Base-by-base conservation (phyloP, 78 protist species). In the Dictyostelium purpureum region DNA sequence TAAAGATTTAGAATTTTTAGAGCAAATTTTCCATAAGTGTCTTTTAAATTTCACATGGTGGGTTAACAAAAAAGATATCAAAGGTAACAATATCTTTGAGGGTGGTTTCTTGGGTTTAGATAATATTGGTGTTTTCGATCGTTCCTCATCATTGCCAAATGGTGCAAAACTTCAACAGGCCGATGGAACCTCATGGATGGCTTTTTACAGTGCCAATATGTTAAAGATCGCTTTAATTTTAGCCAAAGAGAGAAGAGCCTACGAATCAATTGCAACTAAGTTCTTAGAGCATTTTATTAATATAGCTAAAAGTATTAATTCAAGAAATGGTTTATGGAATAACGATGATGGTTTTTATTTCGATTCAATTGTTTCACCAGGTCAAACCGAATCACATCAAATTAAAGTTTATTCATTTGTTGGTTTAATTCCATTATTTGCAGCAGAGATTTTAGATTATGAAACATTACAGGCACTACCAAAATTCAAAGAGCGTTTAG, bases 101-200 rank as follows among this genome's bases (percentile, higher is more conserved):
- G 93, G 95, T 43, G 97, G 96, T 28, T 59, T 82, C 79, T 33
- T 88, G 0, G 88, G 79, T 28, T 67, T 80, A 10, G 95, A 75
- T 74, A 96, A 96, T 70, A 94, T 94, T 31, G 80, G 95, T 38
- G 82, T 94, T 26, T 94, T 96, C 31, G 98, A 96, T 81, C 71
- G 98, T 16, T 67, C 83, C 24, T 6, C 47, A 47, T 83, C 75
- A 33, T 67, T 90, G 1, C 79, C 89, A 14, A 61, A 24, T 11
- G 95, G 93, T 16, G 54, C n/a, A 6, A 40, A n/a, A 42, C 79
- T 93, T 19, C 95, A 92, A 59, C 97, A 95, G 78, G 96, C 96
- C 10, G 96, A 94, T 56, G 96, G 96, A 26, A 96, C 97, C 2
- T 69, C 94, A 33, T 96, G 98, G 98, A 96, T 96, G 97, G 97